Base-by-base conservation (phyloP, 441 rosid genomes). In the Erodium moschatum region DNA sequence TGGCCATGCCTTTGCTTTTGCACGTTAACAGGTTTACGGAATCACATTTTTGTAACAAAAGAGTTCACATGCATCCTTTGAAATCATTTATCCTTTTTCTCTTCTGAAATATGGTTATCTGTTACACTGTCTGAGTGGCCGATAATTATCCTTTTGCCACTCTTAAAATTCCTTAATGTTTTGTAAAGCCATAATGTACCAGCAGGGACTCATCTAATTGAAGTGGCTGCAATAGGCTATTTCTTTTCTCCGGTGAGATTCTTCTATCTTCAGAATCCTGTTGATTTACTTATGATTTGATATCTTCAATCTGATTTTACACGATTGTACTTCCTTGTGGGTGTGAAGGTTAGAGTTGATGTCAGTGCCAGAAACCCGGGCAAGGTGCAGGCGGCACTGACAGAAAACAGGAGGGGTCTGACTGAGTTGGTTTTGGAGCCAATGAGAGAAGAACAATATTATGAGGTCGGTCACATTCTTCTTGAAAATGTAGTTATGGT, bases 171-270 rank as follows among this genome's bases (percentile, higher is more conserved):
- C 89, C 93, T 89, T 91, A 77, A 89, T 84, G 71, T 33, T 33
- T 5, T 76, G 70, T 31, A 72, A 77, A 91, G 99, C 81, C 86
- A 86, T 74, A 84, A 88, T 61, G 88, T 90, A 73, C 83, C 90
- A 33, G 97, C 97, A 0, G 99, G 99, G 76, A 90, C 97, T 69
- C 99, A 94, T 84, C 80, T 94, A 73, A 89, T 94, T 79, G 99
- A 94, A 86, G 97, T 91, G 67, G 81, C 84, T 76, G 94, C 94
- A 21, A 58, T 84, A 2, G 99, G 96, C 74, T 85, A 83, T 85
- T 87, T 90, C 87, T 94, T 91, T 78, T 94, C 97, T 69, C 99
- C 97, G 8, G 99, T 94, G 74, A 72, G 95, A 62, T 75, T 69
- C 54, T 13, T 62, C 18, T 61, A 7, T 62, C 58, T 65, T 71